Evolutionary conservation across 371 early-diverging fungal genomes (phyloP).

Genomic region (Mucor indicus): DNA sequence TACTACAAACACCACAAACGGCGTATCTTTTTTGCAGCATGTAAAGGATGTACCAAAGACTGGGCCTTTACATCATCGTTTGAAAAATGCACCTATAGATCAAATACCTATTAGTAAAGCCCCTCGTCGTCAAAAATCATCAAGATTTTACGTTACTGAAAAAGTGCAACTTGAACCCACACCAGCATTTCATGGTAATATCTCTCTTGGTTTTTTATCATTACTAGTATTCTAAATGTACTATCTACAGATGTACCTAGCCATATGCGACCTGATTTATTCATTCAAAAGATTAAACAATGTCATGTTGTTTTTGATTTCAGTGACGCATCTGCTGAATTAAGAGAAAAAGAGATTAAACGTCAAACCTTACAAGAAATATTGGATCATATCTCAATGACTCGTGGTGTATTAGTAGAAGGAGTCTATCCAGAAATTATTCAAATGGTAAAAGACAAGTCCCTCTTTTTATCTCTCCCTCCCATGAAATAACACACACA

Average conservation of each 20-base stretch:
- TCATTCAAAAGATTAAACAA: conserved; percentile 84
- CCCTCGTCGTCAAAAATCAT: conserved; percentile 80
- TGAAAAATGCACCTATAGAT: conserved; percentile 79
- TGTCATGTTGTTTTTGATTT: conserved; percentile 92
- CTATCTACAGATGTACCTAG: conserved; percentile 60
- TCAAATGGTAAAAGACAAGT: conserved; percentile 87
- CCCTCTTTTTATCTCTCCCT: not conserved
- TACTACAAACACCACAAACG: conserved; percentile 1
- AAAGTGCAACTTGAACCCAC: conserved; percentile 75
- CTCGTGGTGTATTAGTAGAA: conserved; percentile 81
- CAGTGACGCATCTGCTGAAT: conserved; percentile 78
- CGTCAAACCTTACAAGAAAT: conserved; percentile 84
- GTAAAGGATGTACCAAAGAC: conserved; percentile 58
- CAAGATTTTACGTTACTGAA: conserved; percentile 80
- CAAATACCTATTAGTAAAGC: conserved; percentile 78
- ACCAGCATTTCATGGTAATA: conserved; percentile 68
- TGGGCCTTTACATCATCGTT: conserved; percentile 63
- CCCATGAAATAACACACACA: too few relatives aligned
- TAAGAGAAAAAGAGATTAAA: conserved; percentile 92
- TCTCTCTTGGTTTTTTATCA: not conserved
- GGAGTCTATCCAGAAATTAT: conserved; percentile 86
- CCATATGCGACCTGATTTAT: conserved; percentile 73
- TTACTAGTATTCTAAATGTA: not conserved
- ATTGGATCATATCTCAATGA: conserved; percentile 85
- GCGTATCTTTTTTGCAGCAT: conserved; percentile 24